Base-by-base conservation (phyloP, 2,329 filamentous ascomycete species). In the Nakataea oryzae region DNA sequence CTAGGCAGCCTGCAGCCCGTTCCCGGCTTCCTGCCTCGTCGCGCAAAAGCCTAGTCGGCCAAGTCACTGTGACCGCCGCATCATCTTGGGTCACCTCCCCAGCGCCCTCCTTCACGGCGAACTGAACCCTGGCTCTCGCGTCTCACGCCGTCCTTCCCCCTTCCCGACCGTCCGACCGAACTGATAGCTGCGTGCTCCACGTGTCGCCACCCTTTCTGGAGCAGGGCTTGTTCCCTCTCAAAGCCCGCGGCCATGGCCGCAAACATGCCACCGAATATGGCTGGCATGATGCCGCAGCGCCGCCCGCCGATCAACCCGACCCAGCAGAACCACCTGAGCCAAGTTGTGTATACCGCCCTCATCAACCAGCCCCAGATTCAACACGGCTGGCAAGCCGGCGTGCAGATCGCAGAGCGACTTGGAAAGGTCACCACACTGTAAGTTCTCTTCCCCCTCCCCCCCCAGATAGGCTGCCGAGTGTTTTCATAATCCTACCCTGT, bases 211-310 rank as follows among this genome's bases (percentile, higher is more conserved):
- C 41, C 14, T 28, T n/a, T 24, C 6, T 30, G 13, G 57, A 58
- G 30, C 12, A 34, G n/a, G 30, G 57, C 30, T 34, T 41, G 27
- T 41, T 58, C 34, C 30, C 57, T 26, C 28, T 58, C 12, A 34
- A 30, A 28, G 30, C 26, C 24, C 67, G 78, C 78, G 76, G 79
- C 79, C 74, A 85, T 86, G 82, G 82, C 82, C 75, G 81, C 79
- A 70, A 84, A 83, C 67, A 80, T 85, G 74, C 79, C 59, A 27
- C 59, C 41, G 17, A 50, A 61, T 28, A 61, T 61, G 59, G 59
- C 79, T 71, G 81, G 83, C 69, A 84, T 85, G 81, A 77, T 74
- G 70, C 74, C 73, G 64, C 75, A 74, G 66, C 77, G 79, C 73
- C 75, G 59, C 27, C 59, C 79, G 72, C 81, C 82, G 69, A 83